Conservation (phyloP, 1,284 basidiomycete genomes). For the Athelia psychrophila region DNA sequence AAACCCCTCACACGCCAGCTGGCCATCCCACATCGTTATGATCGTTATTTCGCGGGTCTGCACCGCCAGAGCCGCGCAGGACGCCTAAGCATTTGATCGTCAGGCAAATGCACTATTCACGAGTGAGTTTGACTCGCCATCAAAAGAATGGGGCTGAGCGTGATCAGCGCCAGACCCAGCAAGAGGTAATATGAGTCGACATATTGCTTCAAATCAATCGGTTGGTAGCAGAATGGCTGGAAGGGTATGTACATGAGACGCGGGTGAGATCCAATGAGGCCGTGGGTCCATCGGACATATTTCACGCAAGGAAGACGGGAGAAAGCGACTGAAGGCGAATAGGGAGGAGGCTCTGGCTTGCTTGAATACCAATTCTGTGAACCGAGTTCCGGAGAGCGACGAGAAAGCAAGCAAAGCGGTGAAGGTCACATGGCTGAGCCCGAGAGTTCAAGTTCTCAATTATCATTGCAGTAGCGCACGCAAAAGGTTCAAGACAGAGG, state of each 20-base stretch:
- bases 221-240: slow-evolving; percentile 5
- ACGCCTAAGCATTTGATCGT: slow-evolving; percentile 50
- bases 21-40: slow-evolving; percentile 81
- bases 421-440: no score
- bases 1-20: slow-evolving; percentile 69
- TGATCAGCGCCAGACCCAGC: slow-evolving; percentile 63
- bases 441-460: no score
- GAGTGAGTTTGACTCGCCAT: slow-evolving; percentile 47
- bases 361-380: no score
- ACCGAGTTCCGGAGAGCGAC: no score
- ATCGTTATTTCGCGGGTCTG: slow-evolving; percentile 78
- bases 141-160: slow-evolving; percentile 72
- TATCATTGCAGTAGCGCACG: no score
- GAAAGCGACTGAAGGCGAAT: no score
- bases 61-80: slow-evolving; percentile 74
- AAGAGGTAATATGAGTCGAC: slow-evolving; percentile 62
- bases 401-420: no score
- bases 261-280: slow-evolving; percentile 63
- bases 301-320: no score
- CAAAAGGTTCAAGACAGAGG: no score
- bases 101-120: slow-evolving; percentile 2
- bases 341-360: no score
- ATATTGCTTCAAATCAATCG: slow-evolving; percentile 42
- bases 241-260: slow-evolving; percentile 53
- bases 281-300: slow-evolving; percentile 21